Base-by-base conservation (phyloP, 2,329 filamentous ascomycete genomes). In the Hortaea werneckii region DNA sequence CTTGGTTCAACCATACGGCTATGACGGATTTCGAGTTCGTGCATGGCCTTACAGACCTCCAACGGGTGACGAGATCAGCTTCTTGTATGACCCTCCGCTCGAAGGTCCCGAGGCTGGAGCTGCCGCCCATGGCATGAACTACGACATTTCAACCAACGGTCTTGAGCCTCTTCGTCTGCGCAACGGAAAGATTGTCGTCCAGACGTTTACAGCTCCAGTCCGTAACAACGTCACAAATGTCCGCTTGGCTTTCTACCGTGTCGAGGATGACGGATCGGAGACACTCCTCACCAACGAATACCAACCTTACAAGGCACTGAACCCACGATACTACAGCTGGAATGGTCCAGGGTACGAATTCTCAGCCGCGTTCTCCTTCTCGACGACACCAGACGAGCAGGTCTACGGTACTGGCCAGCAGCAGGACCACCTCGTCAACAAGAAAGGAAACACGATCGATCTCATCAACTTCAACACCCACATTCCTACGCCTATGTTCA, bases 1-100 rank as follows among this genome's bases (percentile, higher is more conserved):
- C 1, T 53, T 67, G 1, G 61, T 67, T 4, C 65, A 67, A 43
- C 65, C 65, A 8, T 67, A 60, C 52, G 65, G 65, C 9, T 65
- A 65, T 42, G 65, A 67, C 50, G 65, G 65, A 1, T 66, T 67
- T 41, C 59, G 65, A 5, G 62, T 67, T 5, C 58, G 65, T 44
- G 64, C 65, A 6, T 67, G 65, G 65, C 61, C 64, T 0, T 67
- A 61, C 48, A 54, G 60, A 7, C 63, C 63, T 26, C 59, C 60
- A 5, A 61, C 57, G 2, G 64, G 62, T 9, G 55, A 65, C 13
- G 64, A 67, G 48, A 54, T 63, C 50, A 61, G 63, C 42, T 67
- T 67, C 43, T 41, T 68, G 8, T 66, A 65, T 41, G 65, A 67
- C 43, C 65, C 65, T 6, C 65, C 65, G 2, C 54, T 67, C 0